Base-by-base conservation (phyloP, 495 filamentous ascomycete species). In the Daldinia decipiens region DNA sequence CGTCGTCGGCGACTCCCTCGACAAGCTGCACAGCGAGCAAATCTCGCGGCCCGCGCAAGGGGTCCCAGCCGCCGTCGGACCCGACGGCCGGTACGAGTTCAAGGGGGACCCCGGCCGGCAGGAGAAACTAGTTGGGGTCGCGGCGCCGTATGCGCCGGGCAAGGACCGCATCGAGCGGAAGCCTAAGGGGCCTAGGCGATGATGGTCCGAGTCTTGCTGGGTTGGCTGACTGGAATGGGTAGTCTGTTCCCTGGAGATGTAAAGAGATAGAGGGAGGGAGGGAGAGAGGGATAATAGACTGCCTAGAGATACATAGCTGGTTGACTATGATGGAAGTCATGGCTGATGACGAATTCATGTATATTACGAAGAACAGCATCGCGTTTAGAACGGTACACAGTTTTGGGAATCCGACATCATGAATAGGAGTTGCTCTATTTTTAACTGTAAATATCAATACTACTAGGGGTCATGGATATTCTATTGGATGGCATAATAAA, bases 11-110 rank as follows among this genome's bases (percentile, higher is more conserved):
- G 90, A 91, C 62, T 84, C 90, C 11, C 80, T 97, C 50, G 92
- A 97, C 76, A 90, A 89, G 78, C 83, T 97, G 70, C 94, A 97
- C 80, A 85, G 87, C 61, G 91, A 95, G 79, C 92, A 96, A 78
- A 71, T 87, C 31, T 79, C 79, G 55, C 83, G 91, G 40, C 93
- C 93, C 0, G 81, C 79, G 26, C 70, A 85, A 15, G 90, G 89
- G 1, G 79, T 82, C 52, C 89, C 90, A 5, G 73, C 77, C 5
- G 36, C 63, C 11, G 12, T 86, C 0, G 74, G 77, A 0, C 63
- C 79, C 0, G 79, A 82, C 31, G 82, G 82, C 21, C 68, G 72
- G 9, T 83, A 78, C 60, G 76, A 81, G 57, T 82, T 82, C 68
- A 76, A 72, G 36, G 82, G 75, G 53, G 80, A 82, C 0, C 19